A percentile compares a stretch with the other conserved stretches of the same genome.
Evolutionary conservation across 1,284 basidiomycete genomes (phyloP).

Genomic region (Irpex lacteus): DNA sequence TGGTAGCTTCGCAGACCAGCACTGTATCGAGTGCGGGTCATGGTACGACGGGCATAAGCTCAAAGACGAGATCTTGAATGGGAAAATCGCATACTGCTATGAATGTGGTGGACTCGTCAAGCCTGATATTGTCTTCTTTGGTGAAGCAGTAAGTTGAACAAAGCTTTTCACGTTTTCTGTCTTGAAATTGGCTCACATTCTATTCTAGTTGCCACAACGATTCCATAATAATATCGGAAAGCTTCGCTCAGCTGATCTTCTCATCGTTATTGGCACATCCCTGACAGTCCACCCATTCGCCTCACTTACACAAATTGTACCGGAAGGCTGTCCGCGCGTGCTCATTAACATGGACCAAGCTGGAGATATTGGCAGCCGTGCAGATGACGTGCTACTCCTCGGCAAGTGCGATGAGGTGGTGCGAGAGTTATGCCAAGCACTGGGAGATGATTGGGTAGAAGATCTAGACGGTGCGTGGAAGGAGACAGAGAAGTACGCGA

Average conservation of each 20-base stretch:
- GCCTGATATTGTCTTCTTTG: constrained; percentile 96
- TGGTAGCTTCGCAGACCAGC: constrained; percentile 83
- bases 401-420: constrained; percentile 71
- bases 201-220: constrained; percentile 51
- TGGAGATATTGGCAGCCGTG: constrained; percentile 51
- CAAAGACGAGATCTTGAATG: constrained; percentile 52
- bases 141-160: constrained; percentile 60
- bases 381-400: constrained; percentile 59
- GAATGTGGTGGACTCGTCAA: constrained; percentile 76
- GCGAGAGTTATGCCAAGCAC: constrained; percentile 50
- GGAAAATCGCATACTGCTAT: constrained; percentile 64
- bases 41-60: constrained; percentile 70
- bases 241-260: constrained; percentile 71
- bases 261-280: constrained; percentile 93
- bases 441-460: constrained; percentile 60
- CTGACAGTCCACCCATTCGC: constrained; percentile 81
- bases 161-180: neutral
- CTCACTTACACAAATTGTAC: constrained; percentile 51
- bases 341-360: constrained; percentile 70
- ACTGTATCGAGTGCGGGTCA: constrained; percentile 71
- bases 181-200: neutral
- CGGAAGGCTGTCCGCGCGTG: constrained; percentile 56
- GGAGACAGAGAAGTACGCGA: constrained; percentile 34
- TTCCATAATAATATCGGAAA: constrained; percentile 50
- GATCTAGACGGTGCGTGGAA: constrained; percentile 60